Evolutionary conservation across 83 land plant genomes (phyloP).

Genomic region (Larix sibirica): DNA sequence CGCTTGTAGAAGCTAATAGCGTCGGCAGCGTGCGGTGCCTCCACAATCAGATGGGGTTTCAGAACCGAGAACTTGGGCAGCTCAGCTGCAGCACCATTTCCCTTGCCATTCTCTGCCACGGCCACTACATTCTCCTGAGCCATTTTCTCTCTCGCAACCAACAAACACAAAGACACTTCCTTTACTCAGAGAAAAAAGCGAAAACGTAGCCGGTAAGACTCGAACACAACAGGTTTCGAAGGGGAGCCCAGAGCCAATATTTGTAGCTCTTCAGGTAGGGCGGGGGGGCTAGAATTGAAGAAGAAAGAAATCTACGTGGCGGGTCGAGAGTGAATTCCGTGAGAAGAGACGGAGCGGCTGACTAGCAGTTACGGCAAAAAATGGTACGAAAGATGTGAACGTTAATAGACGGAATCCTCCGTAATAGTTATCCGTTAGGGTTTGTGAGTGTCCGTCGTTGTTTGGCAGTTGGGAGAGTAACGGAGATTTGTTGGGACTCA

Average conservation of each 20-base stretch:
- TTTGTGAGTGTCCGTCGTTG: too few relatives aligned
- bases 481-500: too few relatives aligned
- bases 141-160: background rate
- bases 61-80: slow-evolving; percentile 28
- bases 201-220: background rate
- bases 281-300: background rate
- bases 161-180: background rate
- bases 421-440: too few relatives aligned
- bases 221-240: background rate
- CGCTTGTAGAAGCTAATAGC: slow-evolving; percentile 84
- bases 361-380: background rate
- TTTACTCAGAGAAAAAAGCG: background rate
- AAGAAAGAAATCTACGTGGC: background rate
- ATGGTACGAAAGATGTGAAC: background rate
- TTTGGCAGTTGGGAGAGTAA: too few relatives aligned
- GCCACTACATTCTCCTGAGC: slow-evolving; percentile 9
- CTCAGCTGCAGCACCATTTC: slow-evolving; percentile 1
- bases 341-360: background rate
- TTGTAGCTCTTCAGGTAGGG: background rate
- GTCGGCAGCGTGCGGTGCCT: slow-evolving; percentile 62
- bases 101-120: background rate
- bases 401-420: too few relatives aligned
- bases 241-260: background rate
- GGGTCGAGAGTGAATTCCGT: background rate
- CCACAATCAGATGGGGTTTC: slow-evolving; percentile 68